These are phyloP conservation scores for Insectozyma bohioensis DNA, from an alignment of 1,139 yeast genomes.

Conservation along the genomic window DNA sequence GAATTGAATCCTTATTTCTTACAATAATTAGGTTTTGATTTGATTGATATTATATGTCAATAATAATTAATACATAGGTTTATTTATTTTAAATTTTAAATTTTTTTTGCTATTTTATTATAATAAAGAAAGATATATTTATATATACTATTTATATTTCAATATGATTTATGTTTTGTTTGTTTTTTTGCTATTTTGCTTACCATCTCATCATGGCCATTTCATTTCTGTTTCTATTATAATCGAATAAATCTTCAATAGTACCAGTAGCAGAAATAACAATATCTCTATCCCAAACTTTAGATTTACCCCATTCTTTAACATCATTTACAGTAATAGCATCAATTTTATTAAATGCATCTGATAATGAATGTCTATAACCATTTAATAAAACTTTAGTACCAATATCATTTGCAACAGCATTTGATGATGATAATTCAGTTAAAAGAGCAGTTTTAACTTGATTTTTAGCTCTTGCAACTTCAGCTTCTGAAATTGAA, in stretches of 20 bases:
- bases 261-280: constrained; percentile 83
- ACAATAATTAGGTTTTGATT: too few species aligned
- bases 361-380: constrained; percentile 58
- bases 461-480: constrained; percentile 66
- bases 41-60: too few species aligned
- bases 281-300: constrained; percentile 82
- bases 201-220: constrained; percentile 84
- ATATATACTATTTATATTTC: neutral
- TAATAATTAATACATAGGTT: too few species aligned
- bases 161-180: neutral
- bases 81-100: too few species aligned
- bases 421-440: constrained; percentile 43
- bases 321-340: constrained; percentile 59
- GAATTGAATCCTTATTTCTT: too few species aligned
- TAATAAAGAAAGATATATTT: constrained; percentile 4
- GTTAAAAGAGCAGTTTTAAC: constrained; percentile 61
- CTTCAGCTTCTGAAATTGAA: constrained; percentile 74
- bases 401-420: constrained; percentile 60
- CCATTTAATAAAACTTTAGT: constrained; percentile 59
- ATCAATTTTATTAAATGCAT: constrained; percentile 63
- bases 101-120: too few species aligned
- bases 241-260: constrained; percentile 79
- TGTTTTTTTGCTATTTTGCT: too few species aligned
- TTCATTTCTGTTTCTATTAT: constrained; percentile 82
- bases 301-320: constrained; percentile 70